Base-by-base conservation (phyloP, 352 stramenopile genomes). In the Thalassiosira hispida region DNA sequence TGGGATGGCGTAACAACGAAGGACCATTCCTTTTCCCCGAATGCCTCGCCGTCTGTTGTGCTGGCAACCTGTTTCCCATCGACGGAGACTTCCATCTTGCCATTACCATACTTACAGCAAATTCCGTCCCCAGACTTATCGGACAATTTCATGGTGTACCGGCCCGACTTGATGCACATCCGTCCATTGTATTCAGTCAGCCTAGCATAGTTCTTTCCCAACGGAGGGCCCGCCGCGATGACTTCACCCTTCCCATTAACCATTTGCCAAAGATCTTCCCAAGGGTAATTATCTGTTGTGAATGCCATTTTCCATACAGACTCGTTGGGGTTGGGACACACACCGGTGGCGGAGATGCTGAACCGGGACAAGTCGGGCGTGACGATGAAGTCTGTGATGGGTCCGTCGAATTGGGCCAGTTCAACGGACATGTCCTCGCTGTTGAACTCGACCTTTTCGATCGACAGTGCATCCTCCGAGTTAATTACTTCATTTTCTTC, bases 51-150 rank as follows among this genome's bases (percentile, higher is more conserved):
- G 29, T 71, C 49, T n/a, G 9, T 25, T 8, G 51, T 66, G 33
- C 49, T 27, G 6, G 42, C 35, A 20, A 80, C 27, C 14, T 38
- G 38, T 33, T 73, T 40, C 49, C 47, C 63, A 53, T 69, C 57
- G 20, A 57, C 56, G 0, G 42, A 44, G 31, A 80, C 46, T 38
- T 31, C 16, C 55, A 70, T 66, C 46, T 62, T 64, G 2, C 72
- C 72, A 4, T 62, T 25, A 18, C 72, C 72, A 57, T 74, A 80
- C 0, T 31, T 23, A 16, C 72, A 80, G 38, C 72, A 80, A 27
- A 80, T 42, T 31, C 72, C 72, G 64, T 80, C 72, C 40, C 35
- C 42, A 1, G 20, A 16, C 14, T 14, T 62, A 42, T 81, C 73
- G 1, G 29, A 53, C 8, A 73, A 25, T 16, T 49, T 38, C 56